Base-by-base conservation (phyloP, 208 protist species). In the Acanthamoeba lenticulata region DNA sequence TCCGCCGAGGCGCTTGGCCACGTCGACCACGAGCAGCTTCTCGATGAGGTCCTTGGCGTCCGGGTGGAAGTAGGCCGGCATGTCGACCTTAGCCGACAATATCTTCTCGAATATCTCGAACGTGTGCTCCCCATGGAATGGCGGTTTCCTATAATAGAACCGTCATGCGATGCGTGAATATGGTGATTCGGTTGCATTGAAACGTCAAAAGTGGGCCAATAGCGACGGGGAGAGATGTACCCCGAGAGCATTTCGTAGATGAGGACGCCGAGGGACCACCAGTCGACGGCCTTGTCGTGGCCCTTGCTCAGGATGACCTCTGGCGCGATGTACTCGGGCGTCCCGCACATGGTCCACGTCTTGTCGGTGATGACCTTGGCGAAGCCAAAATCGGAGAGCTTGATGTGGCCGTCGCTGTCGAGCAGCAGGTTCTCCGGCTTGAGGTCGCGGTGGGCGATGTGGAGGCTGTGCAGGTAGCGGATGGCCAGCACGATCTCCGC, bases 351-450 rank as follows among this genome's bases (percentile, higher is more conserved):
- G 5, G 94, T 88, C 47, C 52, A 86, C 15, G 65, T 93, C 42
- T 69, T 86, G 47, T 62, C 49, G 19, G 38, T 94, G 40, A 94
- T 93, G 24, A 52, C 29, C 95, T 99, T 99, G 6, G 97, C 98
- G 4, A 99, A 97, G 0, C 99, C 99, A 97, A 99, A 99, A 95
- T 99, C 98, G 44, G 98, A 98, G 19, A 99, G 96, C 95, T 99
- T 99, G 34, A 99, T 98, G 95, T 99, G 99, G 0, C 99, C 99
- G 57, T 98, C 96, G 0, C 94, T 94, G 55, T 98, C 98, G n/a
- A 99, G 97, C 21, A 99, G 97, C 49, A 99, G 98, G 96, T 99
- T 99, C 94, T 99, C 99, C 0, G 99, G 99, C 88, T 99, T 94
- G 38, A 94, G 62, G 67, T 95, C 60, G 17, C 69, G 65, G 49